Conservation (phyloP, 2,329 filamentous ascomycete genomes). For the Cercospora beticola region DNA sequence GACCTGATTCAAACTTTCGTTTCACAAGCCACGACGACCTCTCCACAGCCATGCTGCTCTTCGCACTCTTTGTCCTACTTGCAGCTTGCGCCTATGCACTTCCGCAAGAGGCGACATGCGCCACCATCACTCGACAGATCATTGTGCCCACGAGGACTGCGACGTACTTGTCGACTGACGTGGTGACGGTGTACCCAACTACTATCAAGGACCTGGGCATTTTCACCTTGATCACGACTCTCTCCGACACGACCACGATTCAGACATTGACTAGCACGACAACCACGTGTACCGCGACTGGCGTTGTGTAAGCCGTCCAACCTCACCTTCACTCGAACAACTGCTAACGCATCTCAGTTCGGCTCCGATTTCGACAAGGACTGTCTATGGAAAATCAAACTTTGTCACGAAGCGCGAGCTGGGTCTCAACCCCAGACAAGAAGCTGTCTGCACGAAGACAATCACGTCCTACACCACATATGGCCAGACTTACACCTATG, state of each 20-base stretch:
- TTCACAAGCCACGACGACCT: slow-evolving; percentile 12
- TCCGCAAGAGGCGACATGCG: slow-evolving; percentile 31
- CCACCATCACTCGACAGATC: slow-evolving; percentile 31
- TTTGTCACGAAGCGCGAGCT: slow-evolving; percentile 23
- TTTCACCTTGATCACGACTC: slow-evolving; percentile 30
- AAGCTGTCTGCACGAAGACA: slow-evolving; percentile 32
- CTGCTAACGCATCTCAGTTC: slow-evolving; percentile 13
- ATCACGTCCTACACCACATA: slow-evolving; percentile 33
- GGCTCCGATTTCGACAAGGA: slow-evolving; percentile 24
- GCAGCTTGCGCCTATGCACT: slow-evolving; percentile 29
- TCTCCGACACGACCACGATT: slow-evolving; percentile 33
- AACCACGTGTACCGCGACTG: slow-evolving; percentile 27
- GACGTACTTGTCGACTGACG: slow-evolving; percentile 32
- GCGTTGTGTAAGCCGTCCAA: slow-evolving; percentile 26
- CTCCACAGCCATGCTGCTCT: slow-evolving; percentile 27
- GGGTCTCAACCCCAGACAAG: slow-evolving; percentile 24
- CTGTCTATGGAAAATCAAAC: slow-evolving; percentile 25
- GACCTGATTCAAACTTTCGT: slow-evolving; percentile 9
- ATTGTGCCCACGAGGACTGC: slow-evolving; percentile 35
- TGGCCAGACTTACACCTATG: slow-evolving; percentile 33
- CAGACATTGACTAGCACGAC: slow-evolving; percentile 32
- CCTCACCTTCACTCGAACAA: not conserved
- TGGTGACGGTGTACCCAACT: slow-evolving; percentile 29
- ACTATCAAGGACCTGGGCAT: slow-evolving; percentile 33
- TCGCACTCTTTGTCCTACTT: slow-evolving; percentile 26